A percentile compares a stretch with the other conserved stretches of the same genome.
Conservation (phyloP, 306 rosid species). For the Lablab purpureus region DNA sequence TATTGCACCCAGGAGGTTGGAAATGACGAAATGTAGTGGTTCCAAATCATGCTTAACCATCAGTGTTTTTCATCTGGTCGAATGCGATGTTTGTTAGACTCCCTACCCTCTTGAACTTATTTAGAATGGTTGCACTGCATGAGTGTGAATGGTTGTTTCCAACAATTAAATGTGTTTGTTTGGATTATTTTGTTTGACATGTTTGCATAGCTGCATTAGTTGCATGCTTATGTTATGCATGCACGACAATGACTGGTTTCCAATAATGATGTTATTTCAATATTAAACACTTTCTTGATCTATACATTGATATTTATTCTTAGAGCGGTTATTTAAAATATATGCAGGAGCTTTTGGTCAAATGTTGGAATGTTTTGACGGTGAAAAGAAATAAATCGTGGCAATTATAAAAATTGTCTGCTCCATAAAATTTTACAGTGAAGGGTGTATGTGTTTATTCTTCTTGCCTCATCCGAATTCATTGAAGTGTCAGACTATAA, state of each 20-base stretch:
- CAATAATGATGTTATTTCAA: neutral
- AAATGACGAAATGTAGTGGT: no score
- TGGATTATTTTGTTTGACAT: constrained; percentile 1
- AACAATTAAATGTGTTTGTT: neutral
- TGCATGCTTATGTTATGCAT: neutral
- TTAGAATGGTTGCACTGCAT: neutral
- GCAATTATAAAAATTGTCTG: constrained; percentile 82
- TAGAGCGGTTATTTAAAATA: constrained; percentile 6
- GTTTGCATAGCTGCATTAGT: neutral
- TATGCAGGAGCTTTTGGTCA: constrained; percentile 83
- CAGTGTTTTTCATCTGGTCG: no score
- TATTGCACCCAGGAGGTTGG: no score
- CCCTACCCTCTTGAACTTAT: no score
- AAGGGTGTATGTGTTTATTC: no score
- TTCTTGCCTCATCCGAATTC: constrained; percentile 58
- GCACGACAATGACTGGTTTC: constrained; percentile 37
- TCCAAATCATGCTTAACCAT: no score
- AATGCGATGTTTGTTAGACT: no score
- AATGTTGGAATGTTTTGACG: constrained; percentile 80
- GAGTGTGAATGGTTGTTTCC: neutral
- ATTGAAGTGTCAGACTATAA: constrained; percentile 76
- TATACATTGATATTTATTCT: constrained; percentile 17
- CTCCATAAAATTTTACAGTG: constrained; percentile 73
- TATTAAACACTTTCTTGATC: constrained; percentile 4
- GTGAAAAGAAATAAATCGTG: constrained; percentile 75